A percentile compares a stretch with the other conserved stretches of the same genome.
phyloP scores from a whole-genome alignment of 2,329 filamentous ascomycete species.

The Colletotrichum caudatum region DNA sequence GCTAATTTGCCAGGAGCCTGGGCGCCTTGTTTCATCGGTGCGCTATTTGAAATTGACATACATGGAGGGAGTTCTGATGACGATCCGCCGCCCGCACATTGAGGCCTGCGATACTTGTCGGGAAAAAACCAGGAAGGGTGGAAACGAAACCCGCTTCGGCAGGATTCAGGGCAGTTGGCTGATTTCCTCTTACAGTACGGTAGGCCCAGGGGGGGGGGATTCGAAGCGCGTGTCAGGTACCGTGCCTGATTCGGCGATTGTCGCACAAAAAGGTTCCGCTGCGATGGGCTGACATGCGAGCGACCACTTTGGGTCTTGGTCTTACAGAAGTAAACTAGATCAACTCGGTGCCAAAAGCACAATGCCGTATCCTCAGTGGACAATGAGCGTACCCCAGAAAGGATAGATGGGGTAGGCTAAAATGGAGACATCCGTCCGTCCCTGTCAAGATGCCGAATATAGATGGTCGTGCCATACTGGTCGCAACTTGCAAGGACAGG shows the following conservation, averaged over 20 bases:
- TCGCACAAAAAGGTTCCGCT: constrained; percentile 31
- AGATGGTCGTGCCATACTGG: constrained; percentile 14
- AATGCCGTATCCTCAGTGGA: constrained; percentile 26
- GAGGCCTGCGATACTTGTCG: not conserved
- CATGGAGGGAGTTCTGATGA: not conserved
- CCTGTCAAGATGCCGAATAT: constrained; percentile 39
- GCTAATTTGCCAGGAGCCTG: constrained; percentile 7
- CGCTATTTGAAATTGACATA: not conserved
- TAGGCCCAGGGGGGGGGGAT: constrained; percentile 17
- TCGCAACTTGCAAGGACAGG: constrained; percentile 4
- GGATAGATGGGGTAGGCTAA: constrained; percentile 5
- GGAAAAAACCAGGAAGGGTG: not conserved
- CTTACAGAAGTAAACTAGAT: constrained; percentile 11
- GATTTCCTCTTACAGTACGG: constrained; percentile 18
- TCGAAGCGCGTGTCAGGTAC: constrained; percentile 26
- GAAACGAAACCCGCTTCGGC: not conserved
- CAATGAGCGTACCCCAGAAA: constrained; percentile 25
- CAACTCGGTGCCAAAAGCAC: constrained; percentile 22
- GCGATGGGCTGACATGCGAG: constrained; percentile 36
- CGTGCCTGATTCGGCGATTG: constrained; percentile 17
- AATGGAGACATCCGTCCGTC: constrained; percentile 20
- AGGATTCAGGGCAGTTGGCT: constrained; percentile 9
- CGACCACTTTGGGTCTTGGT: constrained; percentile 16
- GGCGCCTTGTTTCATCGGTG: not conserved
- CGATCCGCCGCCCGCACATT: constrained; percentile 4